Evolutionary conservation across 2,329 filamentous ascomycete genomes (phyloP).

Genomic region (Monilinia vaccinii-corymbosi): DNA sequence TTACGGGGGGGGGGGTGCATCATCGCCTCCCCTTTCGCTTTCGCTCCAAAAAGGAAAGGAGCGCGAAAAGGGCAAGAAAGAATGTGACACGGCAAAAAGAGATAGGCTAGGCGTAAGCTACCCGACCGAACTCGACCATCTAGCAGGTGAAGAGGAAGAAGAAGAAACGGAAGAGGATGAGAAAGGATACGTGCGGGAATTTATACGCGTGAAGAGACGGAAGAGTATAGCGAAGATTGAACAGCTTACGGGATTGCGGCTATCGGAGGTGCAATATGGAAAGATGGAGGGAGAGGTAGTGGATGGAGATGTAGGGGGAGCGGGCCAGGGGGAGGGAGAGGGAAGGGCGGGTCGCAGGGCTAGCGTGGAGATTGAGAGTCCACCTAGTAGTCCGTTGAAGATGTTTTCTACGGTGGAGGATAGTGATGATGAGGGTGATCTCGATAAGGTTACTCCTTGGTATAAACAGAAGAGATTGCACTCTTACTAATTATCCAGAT

Average conservation of each 20-base stretch:
- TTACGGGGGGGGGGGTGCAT: neutral
- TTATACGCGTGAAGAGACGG: constrained; percentile 5
- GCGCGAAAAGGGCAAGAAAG: neutral
- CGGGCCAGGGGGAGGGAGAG: neutral
- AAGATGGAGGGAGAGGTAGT: constrained; percentile 8
- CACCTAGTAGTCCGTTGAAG: constrained; percentile 13
- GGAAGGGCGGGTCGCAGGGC: neutral
- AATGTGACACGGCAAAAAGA: neutral
- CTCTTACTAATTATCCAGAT: neutral
- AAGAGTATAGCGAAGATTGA: constrained; percentile 11
- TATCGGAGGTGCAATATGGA: constrained; percentile 8
- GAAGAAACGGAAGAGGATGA: constrained; percentile 7
- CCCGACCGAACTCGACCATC: neutral
- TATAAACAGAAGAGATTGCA: neutral
- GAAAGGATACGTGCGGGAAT: constrained; percentile 1
- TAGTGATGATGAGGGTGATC: neutral
- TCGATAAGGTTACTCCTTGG: neutral
- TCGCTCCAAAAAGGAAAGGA: too few relatives aligned
- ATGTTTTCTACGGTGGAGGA: constrained; percentile 5
- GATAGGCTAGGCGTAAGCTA: neutral
- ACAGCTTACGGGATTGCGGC: constrained; percentile 5
- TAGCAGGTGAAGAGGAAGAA: constrained; percentile 2
- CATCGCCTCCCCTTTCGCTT: neutral
- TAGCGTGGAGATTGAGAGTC: neutral
- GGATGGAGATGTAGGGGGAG: neutral